Base-by-base conservation (phyloP, 2,329 filamentous ascomycete species). In the Stagonosporopsis tanaceti region DNA sequence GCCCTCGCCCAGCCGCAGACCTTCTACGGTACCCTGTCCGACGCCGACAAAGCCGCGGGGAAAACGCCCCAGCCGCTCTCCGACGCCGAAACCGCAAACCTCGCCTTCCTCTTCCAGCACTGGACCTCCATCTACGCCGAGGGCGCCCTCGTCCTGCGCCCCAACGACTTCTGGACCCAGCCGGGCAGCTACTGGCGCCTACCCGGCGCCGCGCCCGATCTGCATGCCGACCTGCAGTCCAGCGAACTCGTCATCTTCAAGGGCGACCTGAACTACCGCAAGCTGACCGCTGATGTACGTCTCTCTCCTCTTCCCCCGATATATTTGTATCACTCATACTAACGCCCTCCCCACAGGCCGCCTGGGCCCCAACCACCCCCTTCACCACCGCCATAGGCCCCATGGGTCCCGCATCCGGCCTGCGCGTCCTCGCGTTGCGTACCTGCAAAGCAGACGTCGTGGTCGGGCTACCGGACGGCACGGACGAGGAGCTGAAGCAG, bases 361-460 rank as follows among this genome's bases (percentile, higher is more conserved):
- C 82, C 57, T 99, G 95, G 95, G 87, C 93, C 66, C 84, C 94
- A 2, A 92, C 93, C 0, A 98, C 94, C 0, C 88, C 92, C 0
- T 98, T 98, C 77, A 82, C 84, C 2, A 84, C 89, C 61, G 93
- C 95, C 0, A 88, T 99, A 57, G 95, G 95, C 0, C 92, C 93
- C 0, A 80, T 99, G 48, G 94, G 94, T 0, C 87, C 87, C 0
- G 86, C 85, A 0, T 97, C 92, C 0, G 93, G 92, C 1, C 77
- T 98, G 54, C 93, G 96, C 59, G 85, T 94, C 3, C 82, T 99
- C 27, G 91, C 95, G 0, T 83, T 99, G 61, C 86, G 95, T 55
- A 99, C 95, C 0, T 97, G 94, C 82, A 99, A 99, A 80, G 94
- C 94, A 0, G 95, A 99, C 73, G 92, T 96, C 7, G 92, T 98